A percentile compares a stretch with the other conserved stretches of the same genome.
phyloP scores from a whole-genome alignment of 208 protist genomes.

The Leishmania tarentolae region DNA sequence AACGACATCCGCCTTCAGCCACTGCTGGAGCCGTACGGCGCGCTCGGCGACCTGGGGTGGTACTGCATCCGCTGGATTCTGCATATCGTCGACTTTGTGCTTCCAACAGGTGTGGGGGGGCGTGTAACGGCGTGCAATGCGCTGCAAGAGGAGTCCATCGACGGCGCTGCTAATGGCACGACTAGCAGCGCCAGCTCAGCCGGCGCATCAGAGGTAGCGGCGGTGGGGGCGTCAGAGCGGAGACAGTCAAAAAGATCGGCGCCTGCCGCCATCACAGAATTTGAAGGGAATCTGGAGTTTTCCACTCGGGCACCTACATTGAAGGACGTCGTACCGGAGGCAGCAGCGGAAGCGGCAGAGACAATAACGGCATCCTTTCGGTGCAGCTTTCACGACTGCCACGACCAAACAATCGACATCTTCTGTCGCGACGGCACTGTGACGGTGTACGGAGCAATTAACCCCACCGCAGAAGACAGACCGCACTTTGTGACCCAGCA shows the following conservation, averaged over 20 bases:
- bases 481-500: constrained; percentile 37
- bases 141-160: background rate
- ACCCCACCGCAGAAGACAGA: constrained; percentile 46
- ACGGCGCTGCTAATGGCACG: background rate
- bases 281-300: constrained; percentile 67
- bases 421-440: constrained; percentile 54
- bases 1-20: constrained; percentile 67
- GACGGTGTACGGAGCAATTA: constrained; percentile 60
- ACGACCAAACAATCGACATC: constrained; percentile 61
- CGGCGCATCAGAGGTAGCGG: background rate
- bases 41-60: constrained; percentile 77
- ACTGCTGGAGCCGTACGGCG: constrained; percentile 61
- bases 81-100: constrained; percentile 61
- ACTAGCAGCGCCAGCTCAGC: background rate
- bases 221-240: background rate
- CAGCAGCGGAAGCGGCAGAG: background rate
- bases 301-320: constrained; percentile 5
- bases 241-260: background rate
- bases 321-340: background rate
- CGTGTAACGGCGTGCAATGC: constrained; percentile 51
- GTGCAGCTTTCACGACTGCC: constrained; percentile 59
- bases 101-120: constrained; percentile 50
- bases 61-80: constrained; percentile 76
- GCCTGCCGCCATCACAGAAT: constrained; percentile 57
- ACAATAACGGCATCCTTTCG: constrained; percentile 54